These are phyloP conservation scores for Chromera velia DNA, from an alignment of 73 alveolate genomes.

Conservation along the genomic window DNA sequence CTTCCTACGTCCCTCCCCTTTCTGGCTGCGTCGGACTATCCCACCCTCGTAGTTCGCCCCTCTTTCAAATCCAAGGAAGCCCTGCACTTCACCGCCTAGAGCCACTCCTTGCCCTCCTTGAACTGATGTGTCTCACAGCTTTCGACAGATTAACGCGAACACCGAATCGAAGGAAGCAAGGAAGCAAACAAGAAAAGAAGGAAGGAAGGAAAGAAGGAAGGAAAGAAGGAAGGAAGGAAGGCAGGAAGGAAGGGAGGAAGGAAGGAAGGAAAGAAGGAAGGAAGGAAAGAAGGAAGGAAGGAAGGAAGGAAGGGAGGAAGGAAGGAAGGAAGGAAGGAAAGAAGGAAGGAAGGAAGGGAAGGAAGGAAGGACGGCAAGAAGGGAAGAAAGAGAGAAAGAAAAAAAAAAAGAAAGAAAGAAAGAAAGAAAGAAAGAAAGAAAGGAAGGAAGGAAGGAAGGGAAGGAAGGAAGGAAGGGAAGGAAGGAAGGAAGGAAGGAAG, in stretches of 20 bases:
- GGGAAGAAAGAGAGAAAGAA: background rate
- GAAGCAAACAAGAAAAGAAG: too few relatives aligned
- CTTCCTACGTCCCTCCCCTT: too few relatives aligned
- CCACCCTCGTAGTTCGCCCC: too few relatives aligned
- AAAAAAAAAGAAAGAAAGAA: background rate
- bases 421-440: background rate
- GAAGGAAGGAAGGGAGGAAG: slow-evolving; percentile 12
- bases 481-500: slow-evolving; percentile 14
- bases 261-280: slow-evolving; percentile 8
- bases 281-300: slow-evolving; percentile 13
- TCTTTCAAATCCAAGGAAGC: too few relatives aligned
- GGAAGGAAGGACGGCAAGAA: slow-evolving; percentile 4
- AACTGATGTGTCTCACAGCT: too few relatives aligned
- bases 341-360: slow-evolving; percentile 4
- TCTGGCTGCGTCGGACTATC: too few relatives aligned
- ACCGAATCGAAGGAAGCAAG: background rate
- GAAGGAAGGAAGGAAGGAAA: slow-evolving; percentile 12
- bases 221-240: slow-evolving; percentile 3
- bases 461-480: slow-evolving; percentile 7
- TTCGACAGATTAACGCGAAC: too few relatives aligned
- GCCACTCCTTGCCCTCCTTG: too few relatives aligned
- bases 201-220: slow-evolving; percentile 1
- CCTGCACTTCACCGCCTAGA: too few relatives aligned
- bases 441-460: slow-evolving; percentile 6
- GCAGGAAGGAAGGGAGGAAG: slow-evolving; percentile 3